Conservation (phyloP, 768 basidiomycete species). For the Tephrocybe sp. region DNA sequence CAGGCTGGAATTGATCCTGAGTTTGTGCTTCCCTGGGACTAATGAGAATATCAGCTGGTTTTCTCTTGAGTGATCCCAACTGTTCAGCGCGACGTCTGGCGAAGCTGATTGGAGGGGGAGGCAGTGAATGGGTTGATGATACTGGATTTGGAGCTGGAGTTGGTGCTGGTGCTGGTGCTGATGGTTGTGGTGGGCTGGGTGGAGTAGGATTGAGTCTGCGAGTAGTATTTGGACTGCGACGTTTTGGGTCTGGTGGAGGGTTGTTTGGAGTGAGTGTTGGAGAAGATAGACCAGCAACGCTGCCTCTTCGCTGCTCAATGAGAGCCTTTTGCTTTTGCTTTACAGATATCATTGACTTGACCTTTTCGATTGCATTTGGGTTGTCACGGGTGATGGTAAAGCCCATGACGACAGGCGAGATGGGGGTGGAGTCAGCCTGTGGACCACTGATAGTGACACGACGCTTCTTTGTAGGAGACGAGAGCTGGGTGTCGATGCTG, state of each 20-base stretch:
- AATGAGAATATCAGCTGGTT: constrained; percentile 79
- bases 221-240: constrained; percentile 35
- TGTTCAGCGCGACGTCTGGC: constrained; percentile 70
- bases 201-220: constrained; percentile 29
- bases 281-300: constrained; percentile 43
- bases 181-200: constrained; percentile 30
- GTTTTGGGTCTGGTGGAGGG: constrained; percentile 24
- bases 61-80: constrained; percentile 56
- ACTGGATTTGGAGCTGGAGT: constrained; percentile 21
- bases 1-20: constrained; percentile 56
- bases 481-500: constrained; percentile 27
- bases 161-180: constrained; percentile 22
- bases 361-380: constrained; percentile 54
- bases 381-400: constrained; percentile 60
- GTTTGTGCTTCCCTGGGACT: constrained; percentile 59
- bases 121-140: constrained; percentile 49
- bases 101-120: constrained; percentile 75
- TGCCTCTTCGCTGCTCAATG: constrained; percentile 68
- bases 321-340: constrained; percentile 73
- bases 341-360: constrained; percentile 56
- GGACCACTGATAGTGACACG: constrained; percentile 69
- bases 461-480: constrained; percentile 53
- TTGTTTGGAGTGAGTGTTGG: constrained; percentile 19
- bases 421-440: constrained; percentile 49
- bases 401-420: constrained; percentile 66